A percentile compares a stretch with the other conserved stretches of the same genome.
Conservation (phyloP, 1,139 yeast species). For the Spathaspora sp. region DNA sequence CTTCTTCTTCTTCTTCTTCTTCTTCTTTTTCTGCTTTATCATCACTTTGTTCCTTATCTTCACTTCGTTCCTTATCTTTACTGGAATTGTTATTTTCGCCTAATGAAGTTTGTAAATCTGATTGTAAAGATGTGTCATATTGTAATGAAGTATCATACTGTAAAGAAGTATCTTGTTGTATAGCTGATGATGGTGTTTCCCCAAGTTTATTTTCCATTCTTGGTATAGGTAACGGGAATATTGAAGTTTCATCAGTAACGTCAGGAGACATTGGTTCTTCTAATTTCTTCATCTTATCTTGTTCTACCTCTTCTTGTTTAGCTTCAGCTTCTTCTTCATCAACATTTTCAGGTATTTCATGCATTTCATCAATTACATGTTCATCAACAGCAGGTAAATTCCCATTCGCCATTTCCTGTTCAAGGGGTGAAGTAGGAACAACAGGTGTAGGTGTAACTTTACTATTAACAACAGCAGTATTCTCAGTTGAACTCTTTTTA, state of each 20-base stretch:
- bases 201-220: not conserved
- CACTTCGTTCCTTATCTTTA: not conserved
- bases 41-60: not conserved
- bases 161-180: not conserved
- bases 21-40: too few species aligned
- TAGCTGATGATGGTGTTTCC: not conserved
- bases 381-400: conserved; percentile 14
- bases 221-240: conserved; percentile 7
- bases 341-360: not conserved
- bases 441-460: not conserved
- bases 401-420: conserved; percentile 2
- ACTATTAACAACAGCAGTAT: not conserved
- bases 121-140: not conserved
- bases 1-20: too few species aligned
- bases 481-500: not conserved
- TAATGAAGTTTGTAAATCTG: not conserved
- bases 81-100: too few species aligned
- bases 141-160: not conserved
- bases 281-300: not conserved
- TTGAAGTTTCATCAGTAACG: not conserved
- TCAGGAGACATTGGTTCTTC: not conserved
- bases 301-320: not conserved
- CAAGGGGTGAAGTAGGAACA: not conserved
- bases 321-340: not conserved
- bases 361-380: conserved; percentile 7